Evolutionary conservation across 202 grass and related monocot genomes (phyloP).

Genomic region (Hordeum pubiflorum): DNA sequence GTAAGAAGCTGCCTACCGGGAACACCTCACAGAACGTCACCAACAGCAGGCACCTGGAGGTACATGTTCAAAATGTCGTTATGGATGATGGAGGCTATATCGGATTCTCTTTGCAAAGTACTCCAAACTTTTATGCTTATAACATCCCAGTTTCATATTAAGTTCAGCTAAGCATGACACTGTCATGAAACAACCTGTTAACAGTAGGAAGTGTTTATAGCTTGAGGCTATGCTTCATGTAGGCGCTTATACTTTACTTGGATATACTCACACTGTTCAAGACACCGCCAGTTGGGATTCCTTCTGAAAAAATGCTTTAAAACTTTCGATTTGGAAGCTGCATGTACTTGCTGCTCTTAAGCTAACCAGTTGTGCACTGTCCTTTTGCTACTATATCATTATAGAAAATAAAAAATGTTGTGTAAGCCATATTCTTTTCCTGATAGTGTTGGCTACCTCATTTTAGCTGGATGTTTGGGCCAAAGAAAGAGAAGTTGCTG

Average conservation of each 20-base stretch:
- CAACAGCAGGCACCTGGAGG: slow-evolving; percentile 76
- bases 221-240: neutral
- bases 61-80: slow-evolving; percentile 26
- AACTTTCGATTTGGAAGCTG: slow-evolving; percentile 1
- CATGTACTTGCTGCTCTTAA: slow-evolving; percentile 10
- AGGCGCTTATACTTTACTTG: neutral
- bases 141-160: slow-evolving; percentile 1
- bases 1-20: slow-evolving; percentile 55
- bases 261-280: neutral
- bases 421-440: slow-evolving; percentile 24
- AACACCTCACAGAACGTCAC: slow-evolving; percentile 59
- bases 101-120: neutral
- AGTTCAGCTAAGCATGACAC: neutral
- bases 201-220: neutral
- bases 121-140: neutral
- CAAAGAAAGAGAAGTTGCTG: slow-evolving; percentile 97
- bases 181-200: neutral
- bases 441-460: slow-evolving; percentile 5
- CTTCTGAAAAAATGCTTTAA: neutral
- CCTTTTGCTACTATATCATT: neutral
- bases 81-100: slow-evolving; percentile 2
- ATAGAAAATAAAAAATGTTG: neutral
- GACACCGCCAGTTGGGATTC: neutral
- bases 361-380: neutral
- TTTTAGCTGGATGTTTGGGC: slow-evolving; percentile 85